Evolutionary conservation across 1,139 yeast species (phyloP).

Genomic region (Candida tropicalis): DNA sequence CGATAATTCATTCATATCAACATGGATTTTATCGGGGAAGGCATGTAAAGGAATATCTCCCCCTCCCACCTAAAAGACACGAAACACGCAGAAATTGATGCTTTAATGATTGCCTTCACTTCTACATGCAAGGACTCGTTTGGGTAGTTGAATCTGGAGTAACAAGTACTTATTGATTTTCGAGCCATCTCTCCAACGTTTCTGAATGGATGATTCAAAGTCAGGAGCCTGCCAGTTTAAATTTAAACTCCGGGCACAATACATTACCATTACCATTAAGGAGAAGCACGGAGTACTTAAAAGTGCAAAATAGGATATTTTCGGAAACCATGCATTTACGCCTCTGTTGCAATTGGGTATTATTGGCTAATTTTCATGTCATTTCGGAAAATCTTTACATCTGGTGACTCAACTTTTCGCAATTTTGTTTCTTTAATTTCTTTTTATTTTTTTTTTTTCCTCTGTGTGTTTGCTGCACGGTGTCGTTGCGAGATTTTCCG

Average conservation of each 20-base stretch:
- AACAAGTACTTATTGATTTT: background rate
- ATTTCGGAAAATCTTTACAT: conserved; percentile 3
- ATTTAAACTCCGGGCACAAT: background rate
- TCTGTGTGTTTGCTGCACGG: background rate
- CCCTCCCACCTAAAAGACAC: no score
- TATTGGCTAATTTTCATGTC: background rate
- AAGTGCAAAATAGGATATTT: background rate
- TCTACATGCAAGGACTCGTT: no score
- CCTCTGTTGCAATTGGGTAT: background rate
- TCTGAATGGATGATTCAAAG: conserved; percentile 2
- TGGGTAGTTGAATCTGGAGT: background rate
- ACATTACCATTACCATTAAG: background rate
- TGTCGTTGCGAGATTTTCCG: conserved; percentile 2
- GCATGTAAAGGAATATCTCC: no score
- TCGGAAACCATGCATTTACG: background rate
- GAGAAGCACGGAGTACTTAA: background rate
- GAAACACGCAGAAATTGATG: no score
- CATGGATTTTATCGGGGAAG: no score
- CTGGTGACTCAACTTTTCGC: conserved; percentile 2
- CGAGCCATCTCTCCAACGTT: background rate
- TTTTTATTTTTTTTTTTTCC: conserved; percentile 1
- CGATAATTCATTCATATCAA: no score
- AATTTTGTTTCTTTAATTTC: background rate
- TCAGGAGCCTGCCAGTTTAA: background rate
- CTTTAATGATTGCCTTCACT: no score